phyloP scores from a whole-genome alignment of 768 basidiomycete species.

The Hericium rajendrae region DNA sequence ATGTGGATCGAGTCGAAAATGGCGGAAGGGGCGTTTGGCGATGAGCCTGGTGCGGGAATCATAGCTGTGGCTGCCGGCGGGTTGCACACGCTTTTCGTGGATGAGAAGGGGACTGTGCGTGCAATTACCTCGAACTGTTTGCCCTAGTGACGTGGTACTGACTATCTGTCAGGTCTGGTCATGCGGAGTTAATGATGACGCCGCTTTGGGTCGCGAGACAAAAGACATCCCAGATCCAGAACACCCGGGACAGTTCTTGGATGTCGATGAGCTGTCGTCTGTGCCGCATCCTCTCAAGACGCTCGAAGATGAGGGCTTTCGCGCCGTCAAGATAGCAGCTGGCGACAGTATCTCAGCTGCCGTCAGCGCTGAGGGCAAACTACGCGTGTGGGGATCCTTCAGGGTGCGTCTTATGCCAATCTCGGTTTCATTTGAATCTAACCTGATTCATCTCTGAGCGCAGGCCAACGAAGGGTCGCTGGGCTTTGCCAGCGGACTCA shows the following conservation, averaged over 20 bases:
- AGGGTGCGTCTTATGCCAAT: constrained; percentile 43
- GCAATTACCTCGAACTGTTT: neutral
- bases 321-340: constrained; percentile 71
- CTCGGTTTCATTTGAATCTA: neutral
- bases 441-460: neutral
- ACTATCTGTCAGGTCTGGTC: constrained; percentile 57
- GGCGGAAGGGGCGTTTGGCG: constrained; percentile 59
- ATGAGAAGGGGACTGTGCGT: constrained; percentile 84
- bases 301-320: constrained; percentile 71
- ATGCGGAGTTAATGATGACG: constrained; percentile 82
- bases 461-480: constrained; percentile 73
- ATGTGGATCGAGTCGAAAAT: constrained; percentile 71
- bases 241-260: constrained; percentile 47
- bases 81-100: constrained; percentile 81
- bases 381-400: constrained; percentile 87
- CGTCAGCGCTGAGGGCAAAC: constrained; percentile 65
- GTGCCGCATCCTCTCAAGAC: constrained; percentile 59
- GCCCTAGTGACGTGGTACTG: neutral
- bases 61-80: constrained; percentile 79
- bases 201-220: constrained; percentile 76
- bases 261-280: constrained; percentile 40
- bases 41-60: constrained; percentile 58
- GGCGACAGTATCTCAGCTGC: constrained; percentile 88
- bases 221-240: constrained; percentile 48
- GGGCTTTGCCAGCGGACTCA: constrained; percentile 65